Evolutionary conservation across 2,329 filamentous ascomycete genomes (phyloP).

Genomic region (Ophiocordyceps robertsii): DNA sequence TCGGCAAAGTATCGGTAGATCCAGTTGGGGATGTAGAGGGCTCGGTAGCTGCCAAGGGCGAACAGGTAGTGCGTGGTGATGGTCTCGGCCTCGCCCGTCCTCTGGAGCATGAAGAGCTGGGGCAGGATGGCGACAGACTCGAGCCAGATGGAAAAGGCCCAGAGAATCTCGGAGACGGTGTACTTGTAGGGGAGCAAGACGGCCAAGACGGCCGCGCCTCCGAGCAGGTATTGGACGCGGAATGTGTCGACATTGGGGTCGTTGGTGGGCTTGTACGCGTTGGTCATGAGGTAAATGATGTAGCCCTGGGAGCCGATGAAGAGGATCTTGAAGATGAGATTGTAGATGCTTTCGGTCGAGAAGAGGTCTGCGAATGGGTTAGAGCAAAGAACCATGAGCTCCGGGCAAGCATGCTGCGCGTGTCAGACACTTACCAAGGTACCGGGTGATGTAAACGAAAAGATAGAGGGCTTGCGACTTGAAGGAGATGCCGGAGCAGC

Average conservation of each 20-base stretch:
- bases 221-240: conserved; percentile 87
- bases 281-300: conserved; percentile 96
- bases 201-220: conserved; percentile 63
- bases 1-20: conserved; percentile 80
- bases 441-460: conserved; percentile 84
- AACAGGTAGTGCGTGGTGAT: conserved; percentile 98
- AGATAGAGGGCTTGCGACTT: conserved; percentile 96
- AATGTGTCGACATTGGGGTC: conserved; percentile 96
- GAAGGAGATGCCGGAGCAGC: conserved; percentile 94
- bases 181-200: conserved; percentile 80
- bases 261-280: conserved; percentile 92
- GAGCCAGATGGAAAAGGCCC: conserved; percentile 97
- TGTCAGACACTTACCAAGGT: conserved; percentile 50
- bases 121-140: conserved; percentile 94
- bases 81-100: conserved; percentile 96
- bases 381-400: background rate
- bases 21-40: conserved; percentile 98
- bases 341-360: conserved; percentile 74
- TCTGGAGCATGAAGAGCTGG: conserved; percentile 95
- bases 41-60: conserved; percentile 79
- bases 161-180: conserved; percentile 71
- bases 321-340: conserved; percentile 88
- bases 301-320: conserved; percentile 87
- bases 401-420: background rate
- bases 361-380: conserved; percentile 54